Evolutionary conservation across 2,329 filamentous ascomycete species (phyloP).

Genomic region (Beauveria sp.): DNA sequence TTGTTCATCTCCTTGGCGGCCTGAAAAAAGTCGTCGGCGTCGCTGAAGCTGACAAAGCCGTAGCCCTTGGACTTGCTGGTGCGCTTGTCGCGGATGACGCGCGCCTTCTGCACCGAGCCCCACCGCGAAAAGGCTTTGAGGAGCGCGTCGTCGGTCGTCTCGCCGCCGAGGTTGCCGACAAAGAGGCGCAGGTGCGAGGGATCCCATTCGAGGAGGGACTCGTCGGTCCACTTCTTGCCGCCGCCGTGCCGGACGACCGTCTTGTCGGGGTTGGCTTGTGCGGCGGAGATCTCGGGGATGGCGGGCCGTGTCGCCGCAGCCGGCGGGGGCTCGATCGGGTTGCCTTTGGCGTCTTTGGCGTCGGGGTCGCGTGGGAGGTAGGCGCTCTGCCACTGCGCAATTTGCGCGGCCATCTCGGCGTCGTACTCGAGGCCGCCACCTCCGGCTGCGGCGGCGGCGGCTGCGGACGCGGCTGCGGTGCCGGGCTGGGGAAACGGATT

Average conservation of each 20-base stretch:
- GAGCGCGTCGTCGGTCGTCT: slow-evolving; percentile 93
- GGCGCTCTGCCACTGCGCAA: slow-evolving; percentile 90
- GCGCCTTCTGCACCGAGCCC: slow-evolving; percentile 80
- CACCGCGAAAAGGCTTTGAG: slow-evolving; percentile 90
- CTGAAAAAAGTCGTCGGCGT: slow-evolving; percentile 93
- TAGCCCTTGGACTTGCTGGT: slow-evolving; percentile 95
- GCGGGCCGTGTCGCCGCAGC: slow-evolving; percentile 13
- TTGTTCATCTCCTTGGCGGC: slow-evolving; percentile 97
- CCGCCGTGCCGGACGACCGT: slow-evolving; percentile 85
- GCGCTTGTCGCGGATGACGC: slow-evolving; percentile 89
- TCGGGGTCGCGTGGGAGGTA: slow-evolving; percentile 50
- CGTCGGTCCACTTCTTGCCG: slow-evolving; percentile 87
- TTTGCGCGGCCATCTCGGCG: slow-evolving; percentile 80
- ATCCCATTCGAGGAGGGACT: slow-evolving; percentile 88
- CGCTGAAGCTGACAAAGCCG: slow-evolving; percentile 91
- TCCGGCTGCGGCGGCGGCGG: slow-evolving; percentile 13
- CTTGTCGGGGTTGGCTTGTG: slow-evolving; percentile 48
- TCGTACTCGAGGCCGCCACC: slow-evolving; percentile 38
- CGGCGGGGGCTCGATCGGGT: slow-evolving; percentile 12
- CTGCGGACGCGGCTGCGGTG: slow-evolving; percentile 24
- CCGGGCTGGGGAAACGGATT: slow-evolving; percentile 72
- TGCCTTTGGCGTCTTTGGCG: slow-evolving; percentile 28
- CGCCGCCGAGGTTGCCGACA: slow-evolving; percentile 91
- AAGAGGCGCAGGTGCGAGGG: slow-evolving; percentile 90
- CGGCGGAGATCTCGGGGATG: slow-evolving; percentile 29